Base-by-base conservation (phyloP, 192 early-diverging fungal species). In the Umbelopsis ramanniana region DNA sequence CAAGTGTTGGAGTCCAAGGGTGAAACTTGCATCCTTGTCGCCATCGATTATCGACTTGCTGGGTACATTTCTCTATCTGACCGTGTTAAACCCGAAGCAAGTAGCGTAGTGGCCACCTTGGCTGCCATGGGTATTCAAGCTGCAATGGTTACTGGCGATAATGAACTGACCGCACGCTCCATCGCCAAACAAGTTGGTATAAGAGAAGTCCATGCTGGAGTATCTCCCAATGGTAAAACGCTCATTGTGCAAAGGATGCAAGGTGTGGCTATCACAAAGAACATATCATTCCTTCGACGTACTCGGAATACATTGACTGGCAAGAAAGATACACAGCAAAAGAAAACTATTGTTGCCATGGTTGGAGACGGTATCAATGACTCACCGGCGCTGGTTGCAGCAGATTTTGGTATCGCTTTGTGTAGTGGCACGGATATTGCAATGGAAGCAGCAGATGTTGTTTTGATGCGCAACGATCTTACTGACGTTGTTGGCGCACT, bases 331-430 rank as follows among this genome's bases (percentile, higher is more conserved):
- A 17, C 52, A 55, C 2, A 22, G 9, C 4, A 50, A 72, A 54
- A 52, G 67, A 67, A 21, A 4, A 82, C 84, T 15, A 76, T 88
- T 68, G 92, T 96, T 0, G 97, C 96, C 6, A 96, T 98, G 93
- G 92, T 97, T 2, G 97, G 97, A 15, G 97, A 99, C 76, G 97
- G 97, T 45, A 90, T 97, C 75, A 99, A 99, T 70, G 97, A 99
- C 71, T 93, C 95, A 9, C 95, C 95, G 22, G 93, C 94, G 10
- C 79, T 99, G 66, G 96, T 94, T 0, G 86, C 87, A 10, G 85
- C 93, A 10, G 89, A 97, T 71, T 79, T 99, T 15, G 96, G 96
- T 0, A 93, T 99, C 73, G 94, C 95, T 0, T 79, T 97, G 29
- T 91, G 88, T 68, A 92, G 91, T 1, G 97, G 95, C 6, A 96